These are phyloP conservation scores for Ustulina deusta DNA, from an alignment of 2,329 filamentous ascomycete species.

Conservation along the genomic window DNA sequence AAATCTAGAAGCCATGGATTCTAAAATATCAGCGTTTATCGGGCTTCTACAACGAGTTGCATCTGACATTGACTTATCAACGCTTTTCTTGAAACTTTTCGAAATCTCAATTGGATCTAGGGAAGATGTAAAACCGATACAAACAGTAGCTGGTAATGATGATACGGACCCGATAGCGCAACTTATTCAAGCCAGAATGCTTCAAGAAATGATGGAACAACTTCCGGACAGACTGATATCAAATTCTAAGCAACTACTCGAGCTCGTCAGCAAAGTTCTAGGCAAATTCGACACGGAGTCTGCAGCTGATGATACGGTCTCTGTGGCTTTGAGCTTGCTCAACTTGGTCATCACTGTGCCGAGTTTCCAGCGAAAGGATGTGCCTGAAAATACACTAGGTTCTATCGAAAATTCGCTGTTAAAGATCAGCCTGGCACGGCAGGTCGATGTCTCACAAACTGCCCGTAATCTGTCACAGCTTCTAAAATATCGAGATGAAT, in stretches of 20 bases:
- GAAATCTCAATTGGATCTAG: constrained; percentile 65
- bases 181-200: constrained; percentile 69
- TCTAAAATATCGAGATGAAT: constrained; percentile 66
- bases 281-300: constrained; percentile 57
- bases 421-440: constrained; percentile 55
- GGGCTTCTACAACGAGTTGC: constrained; percentile 62
- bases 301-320: constrained; percentile 61
- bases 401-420: constrained; percentile 64
- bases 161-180: constrained; percentile 56
- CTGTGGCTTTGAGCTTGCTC: constrained; percentile 69
- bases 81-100: constrained; percentile 71
- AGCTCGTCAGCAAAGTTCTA: constrained; percentile 72
- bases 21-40: constrained; percentile 62
- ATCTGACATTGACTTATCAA: constrained; percentile 67
- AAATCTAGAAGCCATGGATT: constrained; percentile 60
- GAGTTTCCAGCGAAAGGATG: constrained; percentile 63
- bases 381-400: constrained; percentile 57
- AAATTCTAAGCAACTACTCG: constrained; percentile 73
- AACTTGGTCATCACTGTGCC: constrained; percentile 70
- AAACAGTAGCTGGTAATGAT: constrained; percentile 49
- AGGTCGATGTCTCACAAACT: constrained; percentile 62
- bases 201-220: constrained; percentile 73
- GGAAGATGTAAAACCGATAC: constrained; percentile 44
- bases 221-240: constrained; percentile 73
- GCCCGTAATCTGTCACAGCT: constrained; percentile 68